These are phyloP conservation scores for Bruguiera parviflora DNA, from an alignment of 345 rosid genomes.

Conservation along the genomic window DNA sequence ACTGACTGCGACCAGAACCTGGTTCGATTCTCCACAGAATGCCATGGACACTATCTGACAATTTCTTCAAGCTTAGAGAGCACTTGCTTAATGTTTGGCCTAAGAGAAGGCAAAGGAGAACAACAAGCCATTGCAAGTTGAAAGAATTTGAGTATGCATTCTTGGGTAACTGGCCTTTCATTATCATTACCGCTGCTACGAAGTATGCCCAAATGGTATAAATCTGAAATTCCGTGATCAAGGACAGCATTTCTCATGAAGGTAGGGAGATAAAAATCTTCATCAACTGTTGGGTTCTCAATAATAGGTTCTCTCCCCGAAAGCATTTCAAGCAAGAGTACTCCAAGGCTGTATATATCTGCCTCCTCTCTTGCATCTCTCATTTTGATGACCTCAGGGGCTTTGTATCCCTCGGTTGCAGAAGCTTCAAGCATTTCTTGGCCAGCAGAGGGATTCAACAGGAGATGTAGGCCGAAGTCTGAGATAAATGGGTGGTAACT, in stretches of 20 bases:
- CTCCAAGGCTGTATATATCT: conserved; percentile 76
- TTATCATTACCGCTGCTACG: conserved; percentile 28
- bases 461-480: conserved; percentile 65
- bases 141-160: conserved; percentile 54
- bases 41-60: conserved; percentile 25
- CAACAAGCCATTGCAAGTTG: conserved; percentile 87
- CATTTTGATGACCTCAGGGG: conserved; percentile 91
- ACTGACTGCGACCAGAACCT: conserved; percentile 11
- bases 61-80: conserved; percentile 66
- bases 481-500: conserved; percentile 53
- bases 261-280: conserved; percentile 62
- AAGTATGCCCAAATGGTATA: conserved; percentile 62
- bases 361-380: conserved; percentile 61
- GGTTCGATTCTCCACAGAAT: conserved; percentile 10
- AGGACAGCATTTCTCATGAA: conserved; percentile 59
- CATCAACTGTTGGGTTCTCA: conserved; percentile 59
- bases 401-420: conserved; percentile 77
- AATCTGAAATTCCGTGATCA: conserved; percentile 53
- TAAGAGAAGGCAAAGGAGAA: conserved; percentile 79
- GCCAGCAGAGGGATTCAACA: conserved; percentile 56
- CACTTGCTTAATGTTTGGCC: conserved; percentile 69
- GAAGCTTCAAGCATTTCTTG: conserved; percentile 82
- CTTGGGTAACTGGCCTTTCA: conserved; percentile 48
- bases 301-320: conserved; percentile 67
- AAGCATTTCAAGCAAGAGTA: conserved; percentile 72